These are phyloP conservation scores for Botrytis hyacinthi DNA, from an alignment of 2,329 filamentous ascomycete species.

Conservation along the genomic window DNA sequence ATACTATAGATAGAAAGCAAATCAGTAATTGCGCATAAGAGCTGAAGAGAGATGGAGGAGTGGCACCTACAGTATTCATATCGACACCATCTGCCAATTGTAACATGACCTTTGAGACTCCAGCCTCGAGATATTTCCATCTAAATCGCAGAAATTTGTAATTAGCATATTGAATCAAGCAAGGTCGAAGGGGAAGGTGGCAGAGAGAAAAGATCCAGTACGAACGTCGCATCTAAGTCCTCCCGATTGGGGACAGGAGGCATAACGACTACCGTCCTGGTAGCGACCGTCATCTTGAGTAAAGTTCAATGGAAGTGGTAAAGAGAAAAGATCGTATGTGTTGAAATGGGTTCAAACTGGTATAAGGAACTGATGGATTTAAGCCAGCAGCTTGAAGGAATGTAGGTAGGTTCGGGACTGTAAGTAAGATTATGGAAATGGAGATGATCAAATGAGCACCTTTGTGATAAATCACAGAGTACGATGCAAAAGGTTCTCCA, in stretches of 20 bases:
- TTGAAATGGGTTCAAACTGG: neutral
- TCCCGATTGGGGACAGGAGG: conserved; percentile 59
- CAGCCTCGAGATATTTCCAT: conserved; percentile 85
- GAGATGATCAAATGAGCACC: neutral
- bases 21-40: conserved; percentile 18
- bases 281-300: conserved; percentile 27
- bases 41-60: neutral
- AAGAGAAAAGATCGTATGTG: neutral
- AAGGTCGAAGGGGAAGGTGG: neutral
- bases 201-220: conserved; percentile 27
- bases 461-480: conserved; percentile 7
- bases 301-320: neutral
- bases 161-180: neutral
- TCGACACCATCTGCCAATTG: conserved; percentile 90
- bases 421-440: neutral
- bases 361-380: neutral
- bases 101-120: conserved; percentile 90
- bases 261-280: conserved; percentile 42
- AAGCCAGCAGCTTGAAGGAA: neutral
- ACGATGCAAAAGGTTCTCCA: neutral
- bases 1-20: conserved; percentile 53
- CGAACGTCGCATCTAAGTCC: conserved; percentile 62
- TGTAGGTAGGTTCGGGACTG: neutral
- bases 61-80: conserved; percentile 70
- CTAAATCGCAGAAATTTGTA: conserved; percentile 45